Base-by-base conservation (phyloP, 2,329 filamentous ascomycete species). In the Cladosporium cucumerinum region DNA sequence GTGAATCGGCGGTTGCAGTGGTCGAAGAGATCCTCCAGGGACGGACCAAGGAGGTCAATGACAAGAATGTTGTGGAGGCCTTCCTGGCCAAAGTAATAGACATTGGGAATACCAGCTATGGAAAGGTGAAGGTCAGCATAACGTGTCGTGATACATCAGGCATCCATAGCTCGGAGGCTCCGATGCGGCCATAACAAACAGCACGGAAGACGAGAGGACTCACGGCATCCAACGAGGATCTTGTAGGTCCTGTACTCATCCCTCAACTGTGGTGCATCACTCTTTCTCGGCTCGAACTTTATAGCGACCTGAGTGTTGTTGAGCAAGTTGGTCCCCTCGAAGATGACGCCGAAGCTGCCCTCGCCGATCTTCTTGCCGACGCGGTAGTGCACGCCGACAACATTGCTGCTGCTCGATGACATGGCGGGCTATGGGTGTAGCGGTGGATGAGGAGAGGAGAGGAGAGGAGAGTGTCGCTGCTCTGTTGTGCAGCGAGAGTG, bases 241-340 rank as follows among this genome's bases (percentile, higher is more conserved):
- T 99, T 99, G 85, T 99, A 99, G 66, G 95, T 99, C 75, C 95
- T 88, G 80, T 99, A 99, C 79, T 99, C 95, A 85, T 99, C 95
- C 79, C 95, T 90, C 71, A 99, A 82, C 79, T 99, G 95, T 65
- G 95, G 95, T 77, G 95, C 95, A 82, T 99, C 95, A 80, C 94
- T 98, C 84, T 99, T 99, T 73, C 95, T 87, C 66, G 95, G 95
- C 89, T 99, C 95, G 81, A 99, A 99, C 85, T 99, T 99, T 85
- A 99, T 99, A 75, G 95, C 95, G 69, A 99, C 94, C 82, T 97
- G 93, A 80, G 98, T 95, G 81, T 96, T 97, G 85, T 99, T 99
- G 79, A 99, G 85, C 73, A 99, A 86, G 79, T 99, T 99, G 76
- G 93, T 98, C 72, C 95, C 95, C 81, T 98, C 95, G 76, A 98